Percentiles rank a stretch among this genome's conserved stretches.
Evolutionary conservation across 371 early-diverging fungal genomes (phyloP).

Genomic region (Mucor saturninus): DNA sequence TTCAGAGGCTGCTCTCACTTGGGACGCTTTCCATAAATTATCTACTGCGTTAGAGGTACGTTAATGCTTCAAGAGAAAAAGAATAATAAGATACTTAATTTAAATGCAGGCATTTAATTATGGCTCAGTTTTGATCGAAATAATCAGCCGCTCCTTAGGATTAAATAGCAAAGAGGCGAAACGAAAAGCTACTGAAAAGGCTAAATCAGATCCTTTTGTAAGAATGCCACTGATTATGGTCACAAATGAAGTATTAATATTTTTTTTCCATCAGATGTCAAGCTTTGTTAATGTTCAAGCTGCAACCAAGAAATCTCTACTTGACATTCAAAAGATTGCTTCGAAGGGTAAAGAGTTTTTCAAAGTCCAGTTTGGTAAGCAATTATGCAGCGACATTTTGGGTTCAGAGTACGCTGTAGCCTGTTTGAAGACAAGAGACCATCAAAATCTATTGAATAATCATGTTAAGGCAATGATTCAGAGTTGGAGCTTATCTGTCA

Average conservation of each 20-base stretch:
- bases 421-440: slow-evolving; percentile 30
- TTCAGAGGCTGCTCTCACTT: slow-evolving; percentile 23
- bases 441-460: slow-evolving; percentile 27
- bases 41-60: slow-evolving; percentile 39
- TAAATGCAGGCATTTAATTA: slow-evolving; percentile 43
- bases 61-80: background rate
- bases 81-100: background rate
- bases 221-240: slow-evolving; percentile 13
- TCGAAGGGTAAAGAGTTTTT: slow-evolving; percentile 36
- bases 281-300: slow-evolving; percentile 27
- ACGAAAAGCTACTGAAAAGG: slow-evolving; percentile 41
- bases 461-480: slow-evolving; percentile 37
- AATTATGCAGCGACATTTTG: slow-evolving; percentile 28
- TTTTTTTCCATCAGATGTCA: slow-evolving; percentile 12
- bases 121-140: slow-evolving; percentile 42
- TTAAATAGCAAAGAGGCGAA: slow-evolving; percentile 48
- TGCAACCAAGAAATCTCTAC: slow-evolving; percentile 30
- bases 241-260: background rate
- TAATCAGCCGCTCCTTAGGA: slow-evolving; percentile 41
- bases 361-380: slow-evolving; percentile 42
- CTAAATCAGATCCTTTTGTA: slow-evolving; percentile 36
- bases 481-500: slow-evolving; percentile 45
- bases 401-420: slow-evolving; percentile 24
- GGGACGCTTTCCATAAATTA: slow-evolving; percentile 42
- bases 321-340: slow-evolving; percentile 31